phyloP scores from a whole-genome alignment of 441 rosid genomes.

The Biscutella auriculata region DNA sequence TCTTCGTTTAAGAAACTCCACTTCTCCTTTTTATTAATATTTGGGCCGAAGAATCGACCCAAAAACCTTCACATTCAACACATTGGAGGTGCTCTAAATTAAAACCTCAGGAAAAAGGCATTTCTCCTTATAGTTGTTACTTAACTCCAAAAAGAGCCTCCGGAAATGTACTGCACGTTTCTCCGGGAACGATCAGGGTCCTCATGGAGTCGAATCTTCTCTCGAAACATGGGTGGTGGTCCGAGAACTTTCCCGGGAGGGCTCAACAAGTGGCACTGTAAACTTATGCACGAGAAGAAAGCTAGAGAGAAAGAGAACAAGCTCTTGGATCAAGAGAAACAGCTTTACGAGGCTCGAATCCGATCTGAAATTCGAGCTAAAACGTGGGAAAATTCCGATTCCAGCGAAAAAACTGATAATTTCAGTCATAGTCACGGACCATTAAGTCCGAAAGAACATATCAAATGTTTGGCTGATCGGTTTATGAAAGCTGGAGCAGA shows the following conservation, averaged over 20 bases:
- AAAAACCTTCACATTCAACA: too few species aligned
- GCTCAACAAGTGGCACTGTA: slow-evolving; percentile 96
- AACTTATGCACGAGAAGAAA: slow-evolving; percentile 87
- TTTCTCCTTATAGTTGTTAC: too few species aligned
- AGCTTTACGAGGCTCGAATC: slow-evolving; percentile 69
- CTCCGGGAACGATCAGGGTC: slow-evolving; percentile 30
- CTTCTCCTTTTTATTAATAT: too few species aligned
- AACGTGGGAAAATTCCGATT: slow-evolving; percentile 26
- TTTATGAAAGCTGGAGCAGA: slow-evolving; percentile 82
- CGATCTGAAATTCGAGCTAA: slow-evolving; percentile 61
- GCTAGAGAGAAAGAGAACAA: slow-evolving; percentile 78
- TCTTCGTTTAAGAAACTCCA: too few species aligned
- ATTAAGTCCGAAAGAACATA: slow-evolving; percentile 49
- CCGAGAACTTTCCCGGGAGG: slow-evolving; percentile 95
- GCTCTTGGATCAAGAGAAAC: slow-evolving; percentile 83
- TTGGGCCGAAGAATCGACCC: too few species aligned
- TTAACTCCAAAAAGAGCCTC: background rate
- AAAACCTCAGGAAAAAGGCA: too few species aligned
- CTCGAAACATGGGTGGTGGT: slow-evolving; percentile 84
- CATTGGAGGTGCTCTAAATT: too few species aligned
- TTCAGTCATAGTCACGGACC: slow-evolving; percentile 29
- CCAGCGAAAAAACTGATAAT: background rate
- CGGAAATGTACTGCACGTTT: slow-evolving; percentile 34
- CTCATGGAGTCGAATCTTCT: slow-evolving; percentile 26
- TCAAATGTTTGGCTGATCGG: slow-evolving; percentile 75